These are phyloP conservation scores for Oleoguttula mirabilis DNA, from an alignment of 495 filamentous ascomycete species.

Conservation along the genomic window DNA sequence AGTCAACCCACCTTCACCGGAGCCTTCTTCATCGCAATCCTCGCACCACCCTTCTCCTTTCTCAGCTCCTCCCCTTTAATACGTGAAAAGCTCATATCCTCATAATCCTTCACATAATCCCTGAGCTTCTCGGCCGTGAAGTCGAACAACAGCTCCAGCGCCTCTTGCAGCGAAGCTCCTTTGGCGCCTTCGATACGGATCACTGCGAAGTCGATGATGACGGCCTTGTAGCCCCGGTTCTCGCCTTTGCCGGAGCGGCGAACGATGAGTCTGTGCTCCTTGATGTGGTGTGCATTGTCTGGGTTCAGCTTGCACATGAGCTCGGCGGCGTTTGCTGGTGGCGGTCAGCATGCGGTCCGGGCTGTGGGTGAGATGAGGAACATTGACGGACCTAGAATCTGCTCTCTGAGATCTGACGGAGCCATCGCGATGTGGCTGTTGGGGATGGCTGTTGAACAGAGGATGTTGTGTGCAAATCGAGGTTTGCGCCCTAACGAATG, in stretches of 20 bases:
- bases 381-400: not conserved
- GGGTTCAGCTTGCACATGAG: not conserved
- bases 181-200: not conserved
- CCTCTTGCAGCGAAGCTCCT: not conserved
- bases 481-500: too few relatives aligned
- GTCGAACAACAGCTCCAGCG: not conserved
- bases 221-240: not conserved
- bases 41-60: not conserved
- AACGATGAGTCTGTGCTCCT: not conserved
- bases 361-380: not conserved
- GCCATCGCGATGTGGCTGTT: too few relatives aligned
- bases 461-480: too few relatives aligned
- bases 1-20: too few relatives aligned
- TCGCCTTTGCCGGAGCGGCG: not conserved
- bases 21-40: too few relatives aligned
- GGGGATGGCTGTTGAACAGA: too few relatives aligned
- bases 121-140: not conserved
- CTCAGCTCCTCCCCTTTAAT: not conserved
- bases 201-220: not conserved
- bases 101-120: not conserved
- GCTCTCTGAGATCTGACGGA: not conserved
- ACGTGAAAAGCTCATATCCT: not conserved
- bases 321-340: not conserved
- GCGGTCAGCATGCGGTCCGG: not conserved
- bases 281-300: not conserved